phyloP scores from a whole-genome alignment of 495 filamentous ascomycete species.

The Collariella sp. region DNA sequence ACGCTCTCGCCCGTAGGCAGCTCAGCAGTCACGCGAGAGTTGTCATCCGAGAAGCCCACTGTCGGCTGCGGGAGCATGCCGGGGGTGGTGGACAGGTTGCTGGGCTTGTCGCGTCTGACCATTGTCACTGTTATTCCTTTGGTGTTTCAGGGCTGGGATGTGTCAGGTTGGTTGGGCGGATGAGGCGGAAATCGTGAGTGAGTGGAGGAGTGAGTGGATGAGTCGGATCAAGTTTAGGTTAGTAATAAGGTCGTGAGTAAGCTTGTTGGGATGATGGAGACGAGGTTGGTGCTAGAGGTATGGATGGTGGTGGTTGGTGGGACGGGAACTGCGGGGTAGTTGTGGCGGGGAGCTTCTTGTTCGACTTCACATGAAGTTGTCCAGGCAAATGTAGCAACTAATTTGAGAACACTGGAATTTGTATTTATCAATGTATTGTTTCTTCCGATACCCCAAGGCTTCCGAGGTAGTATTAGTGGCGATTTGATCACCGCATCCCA shows the following conservation, averaged over 20 bases:
- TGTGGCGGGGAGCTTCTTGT: neutral
- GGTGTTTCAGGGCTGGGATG: too few species aligned
- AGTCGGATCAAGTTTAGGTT: neutral
- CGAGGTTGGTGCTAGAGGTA: neutral
- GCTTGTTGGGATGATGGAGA: neutral
- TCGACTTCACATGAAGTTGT: too few species aligned
- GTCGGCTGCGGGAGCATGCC: constrained; percentile 55
- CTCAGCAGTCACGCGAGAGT: constrained; percentile 56
- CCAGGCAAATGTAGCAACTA: too few species aligned
- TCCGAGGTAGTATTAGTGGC: neutral
- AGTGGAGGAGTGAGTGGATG: neutral
- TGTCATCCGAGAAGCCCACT: constrained; percentile 58
- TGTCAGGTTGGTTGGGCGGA: neutral
- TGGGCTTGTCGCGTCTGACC: constrained; percentile 86
- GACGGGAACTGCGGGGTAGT: neutral
- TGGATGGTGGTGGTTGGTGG: neutral
- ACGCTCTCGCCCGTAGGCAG: constrained; percentile 81
- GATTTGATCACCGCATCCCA: constrained; percentile 4
- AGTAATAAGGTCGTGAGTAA: neutral
- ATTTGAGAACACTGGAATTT: too few species aligned
- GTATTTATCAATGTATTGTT: neutral
- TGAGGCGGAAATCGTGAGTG: neutral
- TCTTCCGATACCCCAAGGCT: neutral
- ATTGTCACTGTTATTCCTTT: constrained; percentile 31
- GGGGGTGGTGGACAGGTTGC: constrained; percentile 66